These are phyloP conservation scores for Tetradesmus obliquus DNA, from an alignment of 139 green algal species.

Conservation along the genomic window DNA sequence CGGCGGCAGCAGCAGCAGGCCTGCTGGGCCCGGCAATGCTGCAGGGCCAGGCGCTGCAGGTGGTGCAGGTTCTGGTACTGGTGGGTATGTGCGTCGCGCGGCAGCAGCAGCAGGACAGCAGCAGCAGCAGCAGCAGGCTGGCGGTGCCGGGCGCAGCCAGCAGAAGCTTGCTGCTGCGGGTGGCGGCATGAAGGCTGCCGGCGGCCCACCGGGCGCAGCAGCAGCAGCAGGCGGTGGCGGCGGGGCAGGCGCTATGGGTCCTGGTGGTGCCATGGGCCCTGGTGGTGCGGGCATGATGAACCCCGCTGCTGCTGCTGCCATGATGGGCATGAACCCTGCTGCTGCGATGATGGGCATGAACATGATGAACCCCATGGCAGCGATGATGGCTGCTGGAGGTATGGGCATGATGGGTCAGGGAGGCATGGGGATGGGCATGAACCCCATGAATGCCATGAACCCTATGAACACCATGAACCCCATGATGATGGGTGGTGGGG, in stretches of 20 bases:
- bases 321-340: slow-evolving; percentile 37
- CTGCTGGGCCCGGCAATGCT: background rate
- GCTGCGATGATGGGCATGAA: slow-evolving; percentile 29
- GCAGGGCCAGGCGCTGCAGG: background rate
- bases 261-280: background rate
- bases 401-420: slow-evolving; percentile 15
- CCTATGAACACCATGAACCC: background rate
- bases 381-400: slow-evolving; percentile 31
- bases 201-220: background rate
- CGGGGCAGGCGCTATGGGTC: background rate
- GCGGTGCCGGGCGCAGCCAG: background rate
- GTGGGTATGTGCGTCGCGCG: background rate
- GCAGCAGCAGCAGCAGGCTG: background rate
- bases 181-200: background rate
- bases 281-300: slow-evolving; percentile 34
- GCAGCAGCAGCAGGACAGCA: background rate
- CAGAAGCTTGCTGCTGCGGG: background rate
- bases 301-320: background rate
- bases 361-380: slow-evolving; percentile 4
- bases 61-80: background rate
- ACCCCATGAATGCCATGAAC: slow-evolving; percentile 18
- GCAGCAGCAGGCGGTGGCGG: background rate
- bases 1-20: background rate
- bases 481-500: background rate
- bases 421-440: slow-evolving; percentile 20